Evolutionary conservation across 768 basidiomycete species (phyloP).

Genomic region (Suillus cothurnatus): DNA sequence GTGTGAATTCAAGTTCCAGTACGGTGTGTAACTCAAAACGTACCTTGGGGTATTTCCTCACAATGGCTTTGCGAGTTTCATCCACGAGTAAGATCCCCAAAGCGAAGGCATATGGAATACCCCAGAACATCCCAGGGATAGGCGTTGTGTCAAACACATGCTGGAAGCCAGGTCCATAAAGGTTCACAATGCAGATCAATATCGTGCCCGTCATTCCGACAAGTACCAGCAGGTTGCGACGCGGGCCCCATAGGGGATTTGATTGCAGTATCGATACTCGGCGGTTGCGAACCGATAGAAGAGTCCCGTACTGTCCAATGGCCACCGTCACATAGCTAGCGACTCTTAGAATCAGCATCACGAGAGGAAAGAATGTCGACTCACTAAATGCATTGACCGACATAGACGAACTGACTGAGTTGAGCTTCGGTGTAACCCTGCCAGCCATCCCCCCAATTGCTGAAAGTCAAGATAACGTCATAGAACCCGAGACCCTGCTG

Average conservation of each 20-base stretch:
- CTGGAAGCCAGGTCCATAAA: slow-evolving; percentile 36
- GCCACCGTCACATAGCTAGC: slow-evolving; percentile 40
- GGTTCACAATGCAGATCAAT: slow-evolving; percentile 34
- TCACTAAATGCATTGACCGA: slow-evolving; percentile 47
- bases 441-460: slow-evolving; percentile 42
- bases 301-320: slow-evolving; percentile 26
- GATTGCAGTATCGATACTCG: slow-evolving; percentile 29
- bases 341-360: background rate
- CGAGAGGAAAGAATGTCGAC: slow-evolving; percentile 13
- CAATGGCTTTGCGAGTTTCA: slow-evolving; percentile 40
- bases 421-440: slow-evolving; percentile 32
- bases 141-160: slow-evolving; percentile 24
- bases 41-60: slow-evolving; percentile 38
- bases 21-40: background rate
- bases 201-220: slow-evolving; percentile 36
- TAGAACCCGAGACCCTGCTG: slow-evolving; percentile 36
- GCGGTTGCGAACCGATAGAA: slow-evolving; percentile 32
- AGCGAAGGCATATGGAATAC: slow-evolving; percentile 39
- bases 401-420: slow-evolving; percentile 37
- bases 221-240: slow-evolving; percentile 36
- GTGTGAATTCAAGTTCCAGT: background rate
- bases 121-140: slow-evolving; percentile 44
- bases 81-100: slow-evolving; percentile 39
- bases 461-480: slow-evolving; percentile 40
- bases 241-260: slow-evolving; percentile 40